phyloP scores from a whole-genome alignment of 2,329 filamentous ascomycete genomes.

The Penicillium sp. region DNA sequence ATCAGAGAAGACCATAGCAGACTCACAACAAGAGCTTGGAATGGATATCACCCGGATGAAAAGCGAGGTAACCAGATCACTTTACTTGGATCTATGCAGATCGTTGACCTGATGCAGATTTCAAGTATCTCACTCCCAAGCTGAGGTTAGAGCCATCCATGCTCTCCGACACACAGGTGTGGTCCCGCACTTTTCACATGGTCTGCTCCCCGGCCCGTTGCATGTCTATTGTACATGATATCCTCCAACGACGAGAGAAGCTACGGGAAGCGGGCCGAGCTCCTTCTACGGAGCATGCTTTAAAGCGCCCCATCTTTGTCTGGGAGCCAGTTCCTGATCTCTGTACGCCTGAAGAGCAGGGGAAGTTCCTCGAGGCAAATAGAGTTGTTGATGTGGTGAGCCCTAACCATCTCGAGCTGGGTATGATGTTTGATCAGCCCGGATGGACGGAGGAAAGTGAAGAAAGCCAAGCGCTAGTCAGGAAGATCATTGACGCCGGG shows the following conservation, averaged over 20 bases:
- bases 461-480: constrained; percentile 33
- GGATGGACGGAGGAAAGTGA: constrained; percentile 33
- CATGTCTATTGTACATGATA: constrained; percentile 70
- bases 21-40: constrained; percentile 87
- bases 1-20: constrained; percentile 65
- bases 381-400: constrained; percentile 60
- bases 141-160: constrained; percentile 72
- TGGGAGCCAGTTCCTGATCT: constrained; percentile 96
- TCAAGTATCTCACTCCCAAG: constrained; percentile 87
- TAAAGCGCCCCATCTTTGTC: constrained; percentile 69
- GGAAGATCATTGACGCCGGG: constrained; percentile 35
- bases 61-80: constrained; percentile 52
- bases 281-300: constrained; percentile 32
- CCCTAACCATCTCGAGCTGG: constrained; percentile 89
- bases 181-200: constrained; percentile 78
- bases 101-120: constrained; percentile 53
- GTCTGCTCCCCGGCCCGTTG: constrained; percentile 79
- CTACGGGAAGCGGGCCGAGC: constrained; percentile 29
- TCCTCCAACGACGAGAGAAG: constrained; percentile 55
- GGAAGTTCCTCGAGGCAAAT: constrained; percentile 54
- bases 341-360: constrained; percentile 67
- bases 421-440: constrained; percentile 70
- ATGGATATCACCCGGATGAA: constrained; percentile 73
- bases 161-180: constrained; percentile 65
- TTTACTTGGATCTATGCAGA: neutral